Evolutionary conservation across 768 basidiomycete genomes (phyloP).

Genomic region (Hortiboletus flavorubellus): DNA sequence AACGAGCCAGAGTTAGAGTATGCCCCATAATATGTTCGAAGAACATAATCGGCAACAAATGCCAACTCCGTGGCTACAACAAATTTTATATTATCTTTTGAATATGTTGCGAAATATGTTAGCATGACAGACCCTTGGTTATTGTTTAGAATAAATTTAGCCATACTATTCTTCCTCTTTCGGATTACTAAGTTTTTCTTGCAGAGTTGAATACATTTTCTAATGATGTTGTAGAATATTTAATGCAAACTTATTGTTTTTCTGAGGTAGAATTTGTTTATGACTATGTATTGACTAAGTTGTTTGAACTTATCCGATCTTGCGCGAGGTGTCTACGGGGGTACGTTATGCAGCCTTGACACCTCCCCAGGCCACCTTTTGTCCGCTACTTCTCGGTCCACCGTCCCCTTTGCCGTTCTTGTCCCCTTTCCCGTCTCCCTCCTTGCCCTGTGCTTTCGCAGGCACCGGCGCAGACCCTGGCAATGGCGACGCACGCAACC

Average conservation of each 20-base stretch:
- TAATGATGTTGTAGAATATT: neutral
- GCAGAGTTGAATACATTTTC: neutral
- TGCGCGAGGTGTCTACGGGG: no score
- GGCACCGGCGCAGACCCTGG: slow-evolving; percentile 28
- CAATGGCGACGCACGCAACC: slow-evolving; percentile 57
- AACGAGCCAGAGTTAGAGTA: neutral
- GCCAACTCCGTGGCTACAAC: no score
- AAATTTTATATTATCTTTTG: neutral
- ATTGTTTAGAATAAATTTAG: neutral
- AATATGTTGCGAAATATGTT: neutral
- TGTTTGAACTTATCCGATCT: no score
- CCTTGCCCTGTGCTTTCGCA: slow-evolving; percentile 12
- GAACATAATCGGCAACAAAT: neutral
- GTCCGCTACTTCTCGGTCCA: slow-evolving; percentile 40
- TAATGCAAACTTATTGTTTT: neutral
- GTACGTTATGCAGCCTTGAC: slow-evolving; percentile 28
- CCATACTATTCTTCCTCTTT: neutral
- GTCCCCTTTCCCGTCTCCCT: slow-evolving; percentile 17
- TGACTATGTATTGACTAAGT: neutral
- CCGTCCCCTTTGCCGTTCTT: slow-evolving; percentile 28
- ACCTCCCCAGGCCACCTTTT: slow-evolving; percentile 55
- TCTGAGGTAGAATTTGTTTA: neutral
- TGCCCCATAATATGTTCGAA: neutral
- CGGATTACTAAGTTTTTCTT: neutral
- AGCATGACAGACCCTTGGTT: neutral